phyloP scores from a whole-genome alignment of 1,284 basidiomycete species.

The Phylloboletellus chloephorus region DNA sequence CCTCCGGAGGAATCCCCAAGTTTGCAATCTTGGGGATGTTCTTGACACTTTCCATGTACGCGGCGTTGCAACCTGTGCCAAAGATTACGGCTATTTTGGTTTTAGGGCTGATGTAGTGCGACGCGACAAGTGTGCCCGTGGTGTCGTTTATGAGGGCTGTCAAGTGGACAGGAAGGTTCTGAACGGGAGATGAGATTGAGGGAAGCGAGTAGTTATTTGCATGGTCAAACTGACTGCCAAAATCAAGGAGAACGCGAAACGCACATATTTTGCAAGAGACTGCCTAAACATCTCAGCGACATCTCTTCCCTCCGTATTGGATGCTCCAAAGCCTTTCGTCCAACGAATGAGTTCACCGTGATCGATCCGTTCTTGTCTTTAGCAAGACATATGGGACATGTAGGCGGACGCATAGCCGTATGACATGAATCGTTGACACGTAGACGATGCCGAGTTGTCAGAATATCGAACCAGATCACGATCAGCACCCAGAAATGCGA shows the following conservation, averaged over 20 bases:
- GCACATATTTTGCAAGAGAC: slow-evolving; percentile 70
- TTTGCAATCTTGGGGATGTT: slow-evolving; percentile 75
- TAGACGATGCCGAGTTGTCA: background rate
- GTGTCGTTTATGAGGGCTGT: slow-evolving; percentile 95
- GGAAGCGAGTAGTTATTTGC: background rate
- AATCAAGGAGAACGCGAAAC: slow-evolving; percentile 23
- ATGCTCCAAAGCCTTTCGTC: slow-evolving; percentile 97
- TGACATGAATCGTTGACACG: slow-evolving; percentile 1
- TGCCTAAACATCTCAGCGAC: slow-evolving; percentile 90
- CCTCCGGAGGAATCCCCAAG: slow-evolving; percentile 64
- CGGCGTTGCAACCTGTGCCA: slow-evolving; percentile 97
- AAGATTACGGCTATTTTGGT: slow-evolving; percentile 96
- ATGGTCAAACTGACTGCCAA: background rate
- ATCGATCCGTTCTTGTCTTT: slow-evolving; percentile 87
- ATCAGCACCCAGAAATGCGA: background rate
- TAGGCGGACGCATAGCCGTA: background rate
- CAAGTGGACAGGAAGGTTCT: slow-evolving; percentile 72
- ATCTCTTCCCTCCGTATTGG: slow-evolving; percentile 89
- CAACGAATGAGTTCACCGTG: slow-evolving; percentile 94
- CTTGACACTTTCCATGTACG: slow-evolving; percentile 87
- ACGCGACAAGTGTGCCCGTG: slow-evolving; percentile 94
- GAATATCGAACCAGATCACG: background rate
- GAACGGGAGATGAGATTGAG: background rate
- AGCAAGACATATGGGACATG: slow-evolving; percentile 1
- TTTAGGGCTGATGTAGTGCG: slow-evolving; percentile 87